Percentiles rank a stretch among this genome's conserved stretches.
Evolutionary conservation across 164 flowering plant genomes (phyloP).

Genomic region (Kalanchoe fedtschenkoi): DNA sequence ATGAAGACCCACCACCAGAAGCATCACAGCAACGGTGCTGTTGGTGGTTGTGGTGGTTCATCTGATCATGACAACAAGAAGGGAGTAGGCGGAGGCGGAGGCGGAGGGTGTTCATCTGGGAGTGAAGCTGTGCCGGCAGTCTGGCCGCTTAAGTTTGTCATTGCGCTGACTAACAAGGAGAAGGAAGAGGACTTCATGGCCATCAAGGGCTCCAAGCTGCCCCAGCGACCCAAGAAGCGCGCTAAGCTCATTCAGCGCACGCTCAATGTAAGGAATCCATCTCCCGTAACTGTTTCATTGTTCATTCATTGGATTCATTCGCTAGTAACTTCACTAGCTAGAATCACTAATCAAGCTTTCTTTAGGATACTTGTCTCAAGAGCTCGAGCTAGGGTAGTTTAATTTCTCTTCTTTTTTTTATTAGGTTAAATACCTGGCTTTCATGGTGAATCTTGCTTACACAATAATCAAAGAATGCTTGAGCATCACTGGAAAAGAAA

Average conservation of each 20-base stretch:
- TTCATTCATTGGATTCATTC: not conserved
- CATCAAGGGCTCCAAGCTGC: constrained; percentile 82
- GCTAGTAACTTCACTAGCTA: not conserved
- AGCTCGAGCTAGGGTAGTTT: not conserved
- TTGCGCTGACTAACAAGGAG: constrained; percentile 74
- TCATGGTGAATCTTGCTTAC: not conserved
- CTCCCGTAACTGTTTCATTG: not conserved
- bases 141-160: constrained; percentile 78
- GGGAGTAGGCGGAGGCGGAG: constrained; percentile 6
- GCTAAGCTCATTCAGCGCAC: constrained; percentile 80
- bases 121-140: constrained; percentile 40
- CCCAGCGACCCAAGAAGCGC: constrained; percentile 88
- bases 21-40: constrained; percentile 13
- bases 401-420: not conserved
- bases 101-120: constrained; percentile 59
- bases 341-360: too few relatives aligned
- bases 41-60: constrained; percentile 8
- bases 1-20: not conserved
- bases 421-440: not conserved
- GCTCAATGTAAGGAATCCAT: constrained; percentile 44
- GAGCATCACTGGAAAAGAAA: not conserved
- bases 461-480: not conserved
- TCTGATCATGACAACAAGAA: constrained; percentile 25
- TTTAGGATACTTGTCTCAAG: not conserved
- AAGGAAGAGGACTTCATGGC: constrained; percentile 92